phyloP scores from a whole-genome alignment of 768 basidiomycete genomes.

The Psilocybe cyanescens region DNA sequence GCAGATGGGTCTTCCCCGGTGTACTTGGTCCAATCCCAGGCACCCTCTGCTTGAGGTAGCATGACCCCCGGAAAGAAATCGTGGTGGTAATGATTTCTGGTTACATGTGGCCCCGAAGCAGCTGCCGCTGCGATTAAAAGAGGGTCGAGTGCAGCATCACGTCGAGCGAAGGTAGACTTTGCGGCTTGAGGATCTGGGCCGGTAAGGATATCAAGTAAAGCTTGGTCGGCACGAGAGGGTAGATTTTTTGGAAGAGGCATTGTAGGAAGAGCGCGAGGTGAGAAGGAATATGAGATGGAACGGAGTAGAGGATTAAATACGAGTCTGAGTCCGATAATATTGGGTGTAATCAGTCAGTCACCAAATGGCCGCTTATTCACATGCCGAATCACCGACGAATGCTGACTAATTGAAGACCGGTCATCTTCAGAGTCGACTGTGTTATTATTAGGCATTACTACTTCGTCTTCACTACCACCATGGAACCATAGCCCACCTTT shows the following conservation, averaged over 20 bases:
- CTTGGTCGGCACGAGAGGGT: conserved; percentile 37
- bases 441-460: not conserved
- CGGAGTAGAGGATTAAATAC: conserved; percentile 16
- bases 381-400: conserved; percentile 19
- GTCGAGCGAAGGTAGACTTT: conserved; percentile 51
- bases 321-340: not conserved
- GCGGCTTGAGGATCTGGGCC: conserved; percentile 46
- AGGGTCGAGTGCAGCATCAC: conserved; percentile 79
- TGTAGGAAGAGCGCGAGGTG: conserved; percentile 12
- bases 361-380: conserved; percentile 21
- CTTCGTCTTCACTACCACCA: conserved; percentile 5
- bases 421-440: not conserved
- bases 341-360: not conserved
- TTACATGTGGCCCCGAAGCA: conserved; percentile 76
- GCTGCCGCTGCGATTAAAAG: conserved; percentile 77
- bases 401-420: conserved; percentile 10
- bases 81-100: conserved; percentile 86
- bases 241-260: conserved; percentile 25
- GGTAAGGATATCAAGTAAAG: conserved; percentile 69
- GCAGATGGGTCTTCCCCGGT: conserved; percentile 42
- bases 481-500: conserved; percentile 19
- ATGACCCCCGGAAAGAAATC: conserved; percentile 69
- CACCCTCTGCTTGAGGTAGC: conserved; percentile 53
- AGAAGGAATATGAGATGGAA: conserved; percentile 15
- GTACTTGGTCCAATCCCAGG: conserved; percentile 65